Conservation (phyloP, 1,284 basidiomycete genomes). For the Ganoderma sinense region DNA sequence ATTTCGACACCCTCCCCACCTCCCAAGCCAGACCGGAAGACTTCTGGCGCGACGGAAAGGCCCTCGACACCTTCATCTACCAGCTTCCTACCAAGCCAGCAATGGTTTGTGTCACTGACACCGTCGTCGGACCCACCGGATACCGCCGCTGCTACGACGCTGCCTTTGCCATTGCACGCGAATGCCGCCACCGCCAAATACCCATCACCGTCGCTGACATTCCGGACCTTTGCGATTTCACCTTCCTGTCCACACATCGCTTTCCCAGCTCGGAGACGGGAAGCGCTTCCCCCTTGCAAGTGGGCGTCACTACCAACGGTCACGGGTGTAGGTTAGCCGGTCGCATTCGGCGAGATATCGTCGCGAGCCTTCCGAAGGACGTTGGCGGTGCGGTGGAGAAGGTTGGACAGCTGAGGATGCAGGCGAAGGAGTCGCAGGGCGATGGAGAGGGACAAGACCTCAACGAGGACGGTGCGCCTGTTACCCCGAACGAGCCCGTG, state of each 20-base stretch:
- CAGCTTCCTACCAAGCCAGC: constrained; percentile 44
- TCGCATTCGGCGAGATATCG: constrained; percentile 85
- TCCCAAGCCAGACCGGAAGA: constrained; percentile 38
- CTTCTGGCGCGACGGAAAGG: constrained; percentile 47
- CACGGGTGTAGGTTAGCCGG: constrained; percentile 89
- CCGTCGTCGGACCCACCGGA: constrained; percentile 51
- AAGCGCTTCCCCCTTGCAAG: constrained; percentile 71
- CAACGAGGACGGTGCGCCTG: constrained; percentile 63
- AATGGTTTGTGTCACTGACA: constrained; percentile 83
- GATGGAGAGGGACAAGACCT: constrained; percentile 45
- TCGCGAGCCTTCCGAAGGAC: constrained; percentile 76
- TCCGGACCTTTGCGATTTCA: constrained; percentile 89
- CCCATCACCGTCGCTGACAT: constrained; percentile 90
- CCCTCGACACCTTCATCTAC: constrained; percentile 56
- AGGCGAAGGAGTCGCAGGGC: constrained; percentile 57
- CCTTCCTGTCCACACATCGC: constrained; percentile 89
- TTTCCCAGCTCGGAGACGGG: constrained; percentile 64
- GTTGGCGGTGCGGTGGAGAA: constrained; percentile 83
- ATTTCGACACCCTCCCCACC: constrained; percentile 57
- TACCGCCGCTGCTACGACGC: constrained; percentile 55
- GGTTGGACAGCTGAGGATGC: constrained; percentile 73
- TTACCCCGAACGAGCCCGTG: constrained; percentile 86
- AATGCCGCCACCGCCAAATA: constrained; percentile 68
- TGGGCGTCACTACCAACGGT: constrained; percentile 93
- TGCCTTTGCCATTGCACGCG: constrained; percentile 59